Evolutionary conservation across 1,284 basidiomycete species (phyloP).

Genomic region (Nidula niveotomentosa): DNA sequence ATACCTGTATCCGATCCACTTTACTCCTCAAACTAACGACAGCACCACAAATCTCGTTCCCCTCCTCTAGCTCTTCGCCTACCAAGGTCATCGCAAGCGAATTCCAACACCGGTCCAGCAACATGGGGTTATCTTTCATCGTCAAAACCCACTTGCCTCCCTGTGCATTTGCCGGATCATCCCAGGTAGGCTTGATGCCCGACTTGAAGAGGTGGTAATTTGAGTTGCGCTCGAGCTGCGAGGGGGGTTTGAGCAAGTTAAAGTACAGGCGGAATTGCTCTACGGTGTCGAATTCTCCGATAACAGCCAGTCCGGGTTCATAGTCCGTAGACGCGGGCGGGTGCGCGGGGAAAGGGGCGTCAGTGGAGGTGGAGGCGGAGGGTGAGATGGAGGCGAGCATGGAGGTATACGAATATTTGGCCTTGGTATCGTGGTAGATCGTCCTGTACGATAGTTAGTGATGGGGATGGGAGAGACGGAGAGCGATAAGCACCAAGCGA

Average conservation of each 20-base stretch:
- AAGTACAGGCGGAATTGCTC: constrained; percentile 93
- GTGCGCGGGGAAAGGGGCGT: constrained; percentile 29
- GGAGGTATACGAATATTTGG: constrained; percentile 65
- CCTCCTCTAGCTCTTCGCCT: constrained; percentile 87
- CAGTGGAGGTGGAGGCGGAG: constrained; percentile 25
- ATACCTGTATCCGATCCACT: constrained; percentile 88
- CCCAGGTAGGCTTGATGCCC: constrained; percentile 95
- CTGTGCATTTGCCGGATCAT: constrained; percentile 87
- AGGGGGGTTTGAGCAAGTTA: constrained; percentile 92
- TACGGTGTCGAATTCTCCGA: constrained; percentile 83
- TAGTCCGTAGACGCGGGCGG: constrained; percentile 68
- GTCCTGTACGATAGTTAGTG: constrained; percentile 54
- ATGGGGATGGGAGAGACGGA: constrained; percentile 4
- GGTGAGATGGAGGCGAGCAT: constrained; percentile 33
- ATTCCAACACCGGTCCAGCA: constrained; percentile 88
- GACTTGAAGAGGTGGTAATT: constrained; percentile 96
- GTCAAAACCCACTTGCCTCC: constrained; percentile 96
- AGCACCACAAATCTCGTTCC: constrained; percentile 86
- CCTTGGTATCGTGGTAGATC: constrained; percentile 85
- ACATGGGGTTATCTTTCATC: constrained; percentile 77
- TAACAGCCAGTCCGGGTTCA: constrained; percentile 74
- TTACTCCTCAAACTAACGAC: constrained; percentile 88
- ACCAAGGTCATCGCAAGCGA: constrained; percentile 91
- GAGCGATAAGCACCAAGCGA: constrained; percentile 63
- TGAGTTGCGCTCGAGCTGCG: constrained; percentile 81